Evolutionary conservation across 257 asterid species (phyloP).

Genomic region (Avicennia marina): DNA sequence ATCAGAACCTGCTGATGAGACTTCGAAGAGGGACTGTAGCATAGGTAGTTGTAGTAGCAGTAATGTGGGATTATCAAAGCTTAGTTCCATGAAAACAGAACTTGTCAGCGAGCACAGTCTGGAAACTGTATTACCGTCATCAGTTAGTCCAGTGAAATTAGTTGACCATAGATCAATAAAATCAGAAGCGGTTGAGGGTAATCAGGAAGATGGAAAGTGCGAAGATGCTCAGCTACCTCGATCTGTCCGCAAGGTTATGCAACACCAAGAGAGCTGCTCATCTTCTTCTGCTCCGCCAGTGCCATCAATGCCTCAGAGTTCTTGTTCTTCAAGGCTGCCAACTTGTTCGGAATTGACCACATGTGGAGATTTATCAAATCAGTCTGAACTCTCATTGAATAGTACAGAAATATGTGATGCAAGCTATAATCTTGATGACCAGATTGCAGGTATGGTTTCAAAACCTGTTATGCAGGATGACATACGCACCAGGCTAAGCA

Average conservation of each 20-base stretch:
- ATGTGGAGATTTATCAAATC: conserved; percentile 35
- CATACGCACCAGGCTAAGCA: conserved; percentile 27
- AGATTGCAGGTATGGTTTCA: conserved; percentile 21
- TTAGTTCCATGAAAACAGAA: conserved; percentile 42
- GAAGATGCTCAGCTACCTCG: conserved; percentile 18
- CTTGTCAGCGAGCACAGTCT: conserved; percentile 22
- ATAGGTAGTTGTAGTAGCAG: conserved; percentile 35
- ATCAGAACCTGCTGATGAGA: conserved; percentile 63
- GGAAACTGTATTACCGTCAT: conserved; percentile 27
- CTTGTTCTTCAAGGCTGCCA: conserved; percentile 31
- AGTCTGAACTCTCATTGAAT: conserved; percentile 43
- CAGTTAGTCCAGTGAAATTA: conserved; percentile 27
- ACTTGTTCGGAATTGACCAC: conserved; percentile 46
- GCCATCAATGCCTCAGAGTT: conserved; percentile 50
- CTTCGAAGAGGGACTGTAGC: conserved; percentile 30
- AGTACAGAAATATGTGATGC: conserved; percentile 24
- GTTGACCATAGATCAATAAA: conserved; percentile 42
- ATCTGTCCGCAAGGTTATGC: conserved; percentile 39
- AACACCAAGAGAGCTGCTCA: conserved; percentile 53
- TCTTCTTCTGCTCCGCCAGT: conserved; percentile 44
- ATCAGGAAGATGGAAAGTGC: conserved; percentile 19
- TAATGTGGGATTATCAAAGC: conserved; percentile 27
- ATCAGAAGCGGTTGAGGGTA: conserved; percentile 44
- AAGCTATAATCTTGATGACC: conserved; percentile 24
- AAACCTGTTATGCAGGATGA: conserved; percentile 20